These are phyloP conservation scores for Pichia sporocuriosa DNA, from an alignment of 805 yeast species.

Conservation along the genomic window DNA sequence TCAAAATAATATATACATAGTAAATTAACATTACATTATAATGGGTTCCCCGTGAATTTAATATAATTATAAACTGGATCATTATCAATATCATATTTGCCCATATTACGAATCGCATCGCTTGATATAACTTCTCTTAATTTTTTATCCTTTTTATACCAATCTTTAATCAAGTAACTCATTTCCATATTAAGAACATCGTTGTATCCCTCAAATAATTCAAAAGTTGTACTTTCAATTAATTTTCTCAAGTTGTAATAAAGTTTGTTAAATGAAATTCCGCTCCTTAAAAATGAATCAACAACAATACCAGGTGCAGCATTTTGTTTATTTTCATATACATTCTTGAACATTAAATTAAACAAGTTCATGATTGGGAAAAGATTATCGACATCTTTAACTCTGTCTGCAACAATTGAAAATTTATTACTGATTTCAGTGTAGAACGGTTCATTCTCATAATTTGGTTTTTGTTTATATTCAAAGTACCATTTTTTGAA, in stretches of 20 bases:
- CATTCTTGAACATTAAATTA: conserved; percentile 54
- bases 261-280: conserved; percentile 56
- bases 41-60: conserved; percentile 33
- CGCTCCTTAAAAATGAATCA: conserved; percentile 57
- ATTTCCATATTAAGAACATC: conserved; percentile 43
- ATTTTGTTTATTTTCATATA: conserved; percentile 26
- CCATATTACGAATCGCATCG: conserved; percentile 39
- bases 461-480: conserved; percentile 21
- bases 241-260: conserved; percentile 58
- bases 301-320: conserved; percentile 45
- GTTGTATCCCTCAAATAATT: conserved; percentile 41
- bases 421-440: conserved; percentile 34
- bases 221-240: conserved; percentile 52
- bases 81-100: conserved; percentile 39
- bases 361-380: conserved; percentile 73
- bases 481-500: conserved; percentile 44
- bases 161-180: conserved; percentile 53
- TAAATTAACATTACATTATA: conserved; percentile 13
- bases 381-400: conserved; percentile 64
- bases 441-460: conserved; percentile 33
- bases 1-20: not conserved
- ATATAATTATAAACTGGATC: conserved; percentile 55
- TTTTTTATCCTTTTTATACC: conserved; percentile 62
- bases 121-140: conserved; percentile 49
- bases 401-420: conserved; percentile 46